Evolutionary conservation across 441 rosid species (phyloP), one percentile per base, ranked within the genome.

Genomic region (Gossypium davidsonii): DNA sequence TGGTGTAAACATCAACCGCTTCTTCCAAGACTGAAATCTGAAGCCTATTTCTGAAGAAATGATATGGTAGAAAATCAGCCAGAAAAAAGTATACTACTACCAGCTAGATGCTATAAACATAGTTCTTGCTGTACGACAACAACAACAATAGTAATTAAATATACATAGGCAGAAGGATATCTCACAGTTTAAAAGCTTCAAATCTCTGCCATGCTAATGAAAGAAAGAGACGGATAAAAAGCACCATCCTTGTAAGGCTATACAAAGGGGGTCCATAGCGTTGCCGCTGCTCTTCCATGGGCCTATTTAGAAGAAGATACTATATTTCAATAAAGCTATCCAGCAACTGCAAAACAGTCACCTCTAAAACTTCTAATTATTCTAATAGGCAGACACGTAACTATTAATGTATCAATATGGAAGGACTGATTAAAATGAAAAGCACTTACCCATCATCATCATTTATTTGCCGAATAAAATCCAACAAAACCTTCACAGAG

Each of bases 261-360:
- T 94, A 92, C 75, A 94, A 77, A 79, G 96, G 86, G n/a, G 98
- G 93, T 76, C 99, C 99, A 86, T 94, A 94, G 63, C 98, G 93
- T 51, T 90, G 89, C 25, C 98, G 85, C 72, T 94, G 99, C 86
- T 90, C 99, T 89, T 94, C 99, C 99, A 94, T 94, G 71, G 99
- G 99, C 85, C 99, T 94, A 77, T 59, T 72, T 56, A 79, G 26
- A 28, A 76, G 44, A 84, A 73, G 17, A 77, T 25, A 9, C 57
- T 64, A 74, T 57, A 42, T 57, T 18, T 69, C 12, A 72, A 7
- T 81, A 61, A 74, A 71, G 48, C 60, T 49, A 58, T 20, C 14
- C 14, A 12, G 71, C 15, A 72, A 67, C 28, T 62, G 8, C 28
- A 57, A 70, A 8, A 73, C 34, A 2, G 48, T 48, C n/a, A 60